Evolutionary conservation across 2,329 filamentous ascomycete genomes (phyloP).

Genomic region (Cercospora sesami): DNA sequence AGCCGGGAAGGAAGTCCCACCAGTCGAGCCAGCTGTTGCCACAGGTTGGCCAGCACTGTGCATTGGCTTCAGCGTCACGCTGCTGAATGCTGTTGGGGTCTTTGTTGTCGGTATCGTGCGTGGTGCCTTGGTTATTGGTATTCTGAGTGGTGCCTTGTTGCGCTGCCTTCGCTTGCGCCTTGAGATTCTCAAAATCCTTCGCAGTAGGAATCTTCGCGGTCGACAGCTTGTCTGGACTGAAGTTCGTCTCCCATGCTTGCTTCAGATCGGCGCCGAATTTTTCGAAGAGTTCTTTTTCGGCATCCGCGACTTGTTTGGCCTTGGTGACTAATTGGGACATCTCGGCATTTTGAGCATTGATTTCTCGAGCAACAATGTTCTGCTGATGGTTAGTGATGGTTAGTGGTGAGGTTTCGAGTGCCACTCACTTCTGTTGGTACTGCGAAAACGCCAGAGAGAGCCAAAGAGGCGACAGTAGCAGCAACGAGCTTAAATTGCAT

Average conservation of each 20-base stretch:
- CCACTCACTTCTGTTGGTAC: not conserved
- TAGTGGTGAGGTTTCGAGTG: not conserved
- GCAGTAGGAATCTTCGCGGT: not conserved
- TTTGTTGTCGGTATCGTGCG: not conserved
- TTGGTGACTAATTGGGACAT: not conserved
- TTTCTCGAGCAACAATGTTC: conserved; percentile 8
- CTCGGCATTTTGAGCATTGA: not conserved
- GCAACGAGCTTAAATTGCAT: conserved; percentile 17
- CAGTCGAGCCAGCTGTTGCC: not conserved
- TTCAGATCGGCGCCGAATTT: not conserved
- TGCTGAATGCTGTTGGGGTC: not conserved
- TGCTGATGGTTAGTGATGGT: not conserved
- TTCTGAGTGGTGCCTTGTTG: not conserved
- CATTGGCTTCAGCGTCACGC: not conserved
- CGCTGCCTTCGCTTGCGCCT: no score
- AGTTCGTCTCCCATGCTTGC: not conserved
- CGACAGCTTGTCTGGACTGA: not conserved
- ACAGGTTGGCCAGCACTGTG: not conserved
- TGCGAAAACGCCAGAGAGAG: conserved; percentile 12
- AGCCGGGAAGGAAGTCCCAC: no score
- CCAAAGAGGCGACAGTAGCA: conserved; percentile 9
- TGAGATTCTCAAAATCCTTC: not conserved
- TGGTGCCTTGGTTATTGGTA: not conserved
- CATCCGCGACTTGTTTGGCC: not conserved
- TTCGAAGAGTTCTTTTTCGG: not conserved